Base-by-base conservation (phyloP, 1,139 yeast genomes). In the Pichia sp. region DNA sequence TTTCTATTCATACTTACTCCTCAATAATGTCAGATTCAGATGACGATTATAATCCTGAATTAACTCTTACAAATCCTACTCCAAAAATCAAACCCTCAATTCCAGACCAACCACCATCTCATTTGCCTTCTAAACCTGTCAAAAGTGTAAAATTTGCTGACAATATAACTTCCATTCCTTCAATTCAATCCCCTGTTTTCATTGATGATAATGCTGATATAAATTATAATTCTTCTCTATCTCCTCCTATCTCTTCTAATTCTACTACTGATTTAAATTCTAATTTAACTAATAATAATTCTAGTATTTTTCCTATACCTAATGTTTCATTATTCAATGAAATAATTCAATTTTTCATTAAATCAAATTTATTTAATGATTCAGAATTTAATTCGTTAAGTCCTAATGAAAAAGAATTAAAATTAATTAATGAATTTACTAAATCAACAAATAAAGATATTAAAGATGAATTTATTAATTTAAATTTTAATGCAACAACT, bases 371-470 rank as follows among this genome's bases (percentile, higher is more conserved):
- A 33, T 55, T 70, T 31, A 59, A 64, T 25, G 66, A 67, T 45
- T 64, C 69, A 2, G 52, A 59, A 5, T 74, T 74, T 48, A 60
- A 64, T 37, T 56, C 52, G 3, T 55, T 70, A 28, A 48, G 70
- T 2, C 68, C 71, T 8, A 52, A 52, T 8, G 68, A 68, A 35
- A 71, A 73, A 49, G 57, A 57, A 30, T 32, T 35, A 9, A 46
- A 43, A 20, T 48, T 64, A 9, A 44, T 64, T 10, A 44, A 53
- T 4, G 58, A 55, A 4, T 64, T 60, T 48, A 55, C 61, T 45
- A 46, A 52, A 32, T 49, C 55, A 9, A 46, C 50, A 29, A 47
- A 49, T 20, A 48, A 57, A 8, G 45, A 50, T 22, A 47, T 56
- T 10, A 47, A 50, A 30, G 46, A 50, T 27, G 42, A 49, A 30